Base-by-base conservation (phyloP, 305 asterid species). In the Plantago lanceolata region DNA sequence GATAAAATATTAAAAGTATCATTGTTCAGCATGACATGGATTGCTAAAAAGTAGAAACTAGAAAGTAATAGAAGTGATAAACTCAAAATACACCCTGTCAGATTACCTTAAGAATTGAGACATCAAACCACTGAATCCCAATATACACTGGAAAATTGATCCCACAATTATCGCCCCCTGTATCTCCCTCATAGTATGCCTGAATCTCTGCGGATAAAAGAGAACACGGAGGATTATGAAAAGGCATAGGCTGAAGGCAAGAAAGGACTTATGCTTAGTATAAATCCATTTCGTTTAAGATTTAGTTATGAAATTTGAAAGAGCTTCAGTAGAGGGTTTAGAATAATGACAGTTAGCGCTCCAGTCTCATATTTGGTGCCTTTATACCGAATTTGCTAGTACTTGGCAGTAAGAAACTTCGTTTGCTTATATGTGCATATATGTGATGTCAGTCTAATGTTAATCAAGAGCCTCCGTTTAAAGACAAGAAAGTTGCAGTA, bases 81-180 rank as follows among this genome's bases (percentile, higher is more conserved):
- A 26, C 35, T 51, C 19, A 65, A 65, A 65, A 54, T 45, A 47
- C 55, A 68, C 29, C 31, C 33, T 59, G 67, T 61, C 51, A 76
- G 52, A 65, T 63, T 77, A 90, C 99, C 97, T 85, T 66, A 93
- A 76, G 58, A 93, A 44, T 53, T 84, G 73, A 76, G 97, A 82
- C 90, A 93, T 81, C 75, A 93, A 74, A 48, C 99, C 99, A 78
- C 89, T 93, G 86, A 82, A 93, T 58, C 99, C 99, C 81, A 93
- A 78, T 33, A 81, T 60, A 68, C 95, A 77, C 78, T 93, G 99
- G 78, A 90, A 80, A 64, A 87, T 63, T 59, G 97, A 89, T 62
- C 92, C 89, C 67, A 93, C 81, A 68, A 93, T 93, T 76, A 90
- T 85, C 62, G 96, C 97, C 59, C 99, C 99, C 70, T 93, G 99